phyloP scores from a whole-genome alignment of 208 protist species.

The Leishmania major region DNA sequence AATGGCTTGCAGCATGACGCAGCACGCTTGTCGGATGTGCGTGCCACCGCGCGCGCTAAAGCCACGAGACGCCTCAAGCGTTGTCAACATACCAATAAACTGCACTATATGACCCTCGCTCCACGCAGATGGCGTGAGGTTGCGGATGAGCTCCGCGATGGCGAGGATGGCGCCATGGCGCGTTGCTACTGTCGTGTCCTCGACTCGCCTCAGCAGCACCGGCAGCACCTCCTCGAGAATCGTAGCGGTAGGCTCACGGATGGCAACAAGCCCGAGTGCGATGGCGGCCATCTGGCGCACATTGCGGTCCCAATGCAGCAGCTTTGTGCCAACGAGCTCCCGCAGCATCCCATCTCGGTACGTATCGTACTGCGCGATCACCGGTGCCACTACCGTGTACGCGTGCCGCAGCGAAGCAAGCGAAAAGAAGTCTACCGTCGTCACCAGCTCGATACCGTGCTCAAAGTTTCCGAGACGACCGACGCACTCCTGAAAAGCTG shows the following conservation, averaged over 20 bases:
- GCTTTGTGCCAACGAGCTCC: constrained; percentile 85
- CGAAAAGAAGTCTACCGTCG: constrained; percentile 96
- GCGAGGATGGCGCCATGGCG: constrained; percentile 93
- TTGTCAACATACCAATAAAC: constrained; percentile 13
- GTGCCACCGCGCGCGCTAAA: constrained; percentile 95
- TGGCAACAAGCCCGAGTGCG: constrained; percentile 71
- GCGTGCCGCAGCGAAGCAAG: constrained; percentile 91
- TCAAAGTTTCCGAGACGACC: constrained; percentile 94
- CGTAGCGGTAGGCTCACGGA: constrained; percentile 27
- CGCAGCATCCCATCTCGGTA: constrained; percentile 90
- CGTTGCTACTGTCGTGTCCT: constrained; percentile 63
- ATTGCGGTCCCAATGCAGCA: constrained; percentile 91
- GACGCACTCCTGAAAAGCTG: constrained; percentile 95
- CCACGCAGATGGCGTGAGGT: constrained; percentile 55
- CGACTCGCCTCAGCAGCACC: constrained; percentile 62
- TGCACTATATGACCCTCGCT: constrained; percentile 24
- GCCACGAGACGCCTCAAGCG: constrained; percentile 89
- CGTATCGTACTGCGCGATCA: constrained; percentile 63
- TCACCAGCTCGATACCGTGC: constrained; percentile 97
- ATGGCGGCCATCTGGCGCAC: constrained; percentile 87
- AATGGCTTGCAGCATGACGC: constrained; percentile 82
- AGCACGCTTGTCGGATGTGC: constrained; percentile 92
- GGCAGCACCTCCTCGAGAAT: constrained; percentile 21
- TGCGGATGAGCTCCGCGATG: constrained; percentile 84
- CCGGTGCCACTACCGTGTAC: constrained; percentile 85